Base-by-base conservation (phyloP, 768 basidiomycete species). In the Suillus subalutaceus region DNA sequence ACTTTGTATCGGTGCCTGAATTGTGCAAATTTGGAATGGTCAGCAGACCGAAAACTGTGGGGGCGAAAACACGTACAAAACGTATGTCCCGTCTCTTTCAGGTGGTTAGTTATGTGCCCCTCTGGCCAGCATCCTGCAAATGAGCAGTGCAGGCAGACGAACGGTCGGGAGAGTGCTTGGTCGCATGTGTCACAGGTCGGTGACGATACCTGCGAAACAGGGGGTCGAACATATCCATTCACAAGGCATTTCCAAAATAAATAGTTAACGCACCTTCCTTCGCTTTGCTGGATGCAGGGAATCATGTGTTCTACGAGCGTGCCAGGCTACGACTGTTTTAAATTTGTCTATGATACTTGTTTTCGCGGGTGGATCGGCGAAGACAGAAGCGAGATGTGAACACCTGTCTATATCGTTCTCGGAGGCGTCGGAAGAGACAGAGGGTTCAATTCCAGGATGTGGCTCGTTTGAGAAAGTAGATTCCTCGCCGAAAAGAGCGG, bases 121-220 rank as follows among this genome's bases (percentile, higher is more conserved):
- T 79, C 80, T 15, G 74, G 67, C 92, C 92, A 94, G 68, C 93
- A 93, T 8, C 89, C 92, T 12, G 84, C 80, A 72, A 82, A 90
- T 4, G 85, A 71, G 70, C 93, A 94, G n/a, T 88, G 83, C 8
- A 94, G 78, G 69, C 93, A 94, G 4, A 84, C 87, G 71, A 90
- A 88, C 0, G 92, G 90, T 30, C 91, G 81, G 1, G 86, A 79
- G 37, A 92, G 79, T 2, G 86, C 72, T 2, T 81, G 61, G 10
- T 79, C 76, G 72, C 93, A 94, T 15, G 80, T 83, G 10, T 83
- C 85, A 72, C 93, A 94, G 4, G 82, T 77, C 13, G 93, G 92
- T 20, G 83, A 79, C 5, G 89, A 75, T 41, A 85, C 73, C 88
- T 90, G 18, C 18, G 35, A 15, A n/a, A 56, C 55, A 56, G 55